Percentiles rank a stretch among this genome's conserved stretches.
Conservation (phyloP, 2,329 filamentous ascomycete species). For the Epichloe typhina region DNA sequence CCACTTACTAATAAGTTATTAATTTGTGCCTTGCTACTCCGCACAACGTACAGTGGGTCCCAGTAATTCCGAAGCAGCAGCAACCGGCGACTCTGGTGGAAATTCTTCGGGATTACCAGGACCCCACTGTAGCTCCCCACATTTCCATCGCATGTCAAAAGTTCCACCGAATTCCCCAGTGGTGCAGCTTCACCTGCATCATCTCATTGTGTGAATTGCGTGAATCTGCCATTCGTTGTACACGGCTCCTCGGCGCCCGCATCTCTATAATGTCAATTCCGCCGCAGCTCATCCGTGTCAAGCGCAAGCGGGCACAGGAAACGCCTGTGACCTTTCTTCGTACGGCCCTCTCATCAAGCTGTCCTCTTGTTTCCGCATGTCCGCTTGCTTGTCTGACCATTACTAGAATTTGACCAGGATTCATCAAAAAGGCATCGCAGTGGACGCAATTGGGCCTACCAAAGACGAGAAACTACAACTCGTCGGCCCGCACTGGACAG, state of each 20-base stretch:
- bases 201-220: not conserved
- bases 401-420: conserved; percentile 35
- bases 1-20: too few species aligned
- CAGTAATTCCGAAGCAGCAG: too few species aligned
- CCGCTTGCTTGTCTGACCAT: conserved; percentile 2
- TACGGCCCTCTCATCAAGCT: conserved; percentile 19
- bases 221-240: not conserved
- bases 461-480: conserved; percentile 29
- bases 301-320: conserved; percentile 44
- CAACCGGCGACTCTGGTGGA: too few species aligned
- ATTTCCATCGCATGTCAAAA: not conserved
- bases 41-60: too few species aligned
- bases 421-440: conserved; percentile 40
- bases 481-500: conserved; percentile 7
- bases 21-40: too few species aligned
- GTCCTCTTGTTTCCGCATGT: conserved; percentile 2
- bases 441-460: conserved; percentile 41
- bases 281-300: conserved; percentile 45
- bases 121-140: not conserved
- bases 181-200: not conserved
- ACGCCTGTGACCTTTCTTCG: conserved; percentile 42
- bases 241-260: not conserved
- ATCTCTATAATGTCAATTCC: conserved; percentile 38
- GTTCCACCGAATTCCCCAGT: not conserved
- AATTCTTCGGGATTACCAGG: too few species aligned